Percentiles rank a stretch among this genome's conserved stretches.
Evolutionary conservation across 257 asterid genomes (phyloP).

Genomic region (Ligustrum vulgare): DNA sequence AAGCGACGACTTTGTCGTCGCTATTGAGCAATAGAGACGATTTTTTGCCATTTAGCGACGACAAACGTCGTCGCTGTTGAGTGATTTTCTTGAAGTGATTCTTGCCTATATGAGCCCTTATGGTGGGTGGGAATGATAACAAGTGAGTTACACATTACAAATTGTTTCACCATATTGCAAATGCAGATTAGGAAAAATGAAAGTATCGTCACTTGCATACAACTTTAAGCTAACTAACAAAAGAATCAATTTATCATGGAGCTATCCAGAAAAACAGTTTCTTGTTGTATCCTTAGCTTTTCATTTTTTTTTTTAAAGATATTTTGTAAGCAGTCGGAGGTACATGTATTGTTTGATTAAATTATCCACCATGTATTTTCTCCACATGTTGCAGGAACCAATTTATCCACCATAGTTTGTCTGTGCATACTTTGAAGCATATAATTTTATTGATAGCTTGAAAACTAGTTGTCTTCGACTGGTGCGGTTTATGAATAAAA

Average conservation of each 20-base stretch:
- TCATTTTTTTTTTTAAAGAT: too few relatives aligned
- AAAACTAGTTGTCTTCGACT: not conserved
- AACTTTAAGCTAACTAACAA: not conserved
- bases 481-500: not conserved
- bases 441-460: not conserved
- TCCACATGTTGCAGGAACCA: too few relatives aligned
- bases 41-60: too few relatives aligned
- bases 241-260: constrained; percentile 14
- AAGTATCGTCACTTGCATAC: not conserved
- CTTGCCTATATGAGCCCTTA: constrained; percentile 76
- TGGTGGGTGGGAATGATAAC: constrained; percentile 96
- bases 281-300: constrained; percentile 6
- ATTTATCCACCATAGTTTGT: too few relatives aligned
- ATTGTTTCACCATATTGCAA: constrained; percentile 9
- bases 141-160: constrained; percentile 44
- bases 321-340: not conserved
- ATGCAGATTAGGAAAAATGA: not conserved
- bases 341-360: not conserved
- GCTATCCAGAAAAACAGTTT: not conserved
- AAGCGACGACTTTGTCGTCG: too few relatives aligned
- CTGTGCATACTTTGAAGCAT: too few relatives aligned
- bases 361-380: too few relatives aligned
- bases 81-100: too few relatives aligned
- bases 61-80: too few relatives aligned
- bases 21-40: too few relatives aligned